Conservation (phyloP, 2,329 filamentous ascomycete species). For the Pseudocercospora fijiensis region DNA sequence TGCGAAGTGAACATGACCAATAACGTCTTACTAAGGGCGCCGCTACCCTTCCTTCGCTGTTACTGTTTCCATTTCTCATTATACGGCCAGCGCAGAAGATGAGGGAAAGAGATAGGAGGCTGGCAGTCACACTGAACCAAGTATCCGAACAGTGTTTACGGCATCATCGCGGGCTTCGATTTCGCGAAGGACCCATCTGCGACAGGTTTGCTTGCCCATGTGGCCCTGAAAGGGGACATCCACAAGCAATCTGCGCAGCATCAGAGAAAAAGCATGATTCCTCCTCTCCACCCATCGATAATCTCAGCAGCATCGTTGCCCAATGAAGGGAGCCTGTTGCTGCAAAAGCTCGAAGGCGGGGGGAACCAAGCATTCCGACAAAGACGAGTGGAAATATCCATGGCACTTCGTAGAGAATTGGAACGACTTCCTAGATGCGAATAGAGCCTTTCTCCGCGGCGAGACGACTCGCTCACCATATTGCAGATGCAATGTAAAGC, state of each 20-base stretch:
- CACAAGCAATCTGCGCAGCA: background rate
- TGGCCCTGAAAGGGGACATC: background rate
- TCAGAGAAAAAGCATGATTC: background rate
- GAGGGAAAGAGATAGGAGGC: background rate
- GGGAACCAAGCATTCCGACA: background rate
- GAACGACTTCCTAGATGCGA: background rate
- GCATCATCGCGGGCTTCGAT: no score
- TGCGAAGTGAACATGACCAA: background rate
- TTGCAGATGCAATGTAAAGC: background rate
- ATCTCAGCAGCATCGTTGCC: background rate
- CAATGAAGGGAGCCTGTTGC: background rate
- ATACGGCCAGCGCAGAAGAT: background rate
- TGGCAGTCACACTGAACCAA: background rate
- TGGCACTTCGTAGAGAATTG: background rate
- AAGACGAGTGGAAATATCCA: background rate
- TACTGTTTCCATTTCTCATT: background rate
- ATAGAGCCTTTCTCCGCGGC: background rate
- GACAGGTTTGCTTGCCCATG: background rate
- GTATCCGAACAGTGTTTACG: background rate
- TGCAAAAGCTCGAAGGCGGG: background rate
- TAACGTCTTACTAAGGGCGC: background rate
- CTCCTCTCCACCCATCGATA: background rate
- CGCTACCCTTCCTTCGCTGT: background rate
- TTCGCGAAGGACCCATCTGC: background rate
- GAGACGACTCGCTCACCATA: background rate